phyloP scores from a whole-genome alignment of 192 early-diverging fungal genomes.

The Mortierella hygrophila region DNA sequence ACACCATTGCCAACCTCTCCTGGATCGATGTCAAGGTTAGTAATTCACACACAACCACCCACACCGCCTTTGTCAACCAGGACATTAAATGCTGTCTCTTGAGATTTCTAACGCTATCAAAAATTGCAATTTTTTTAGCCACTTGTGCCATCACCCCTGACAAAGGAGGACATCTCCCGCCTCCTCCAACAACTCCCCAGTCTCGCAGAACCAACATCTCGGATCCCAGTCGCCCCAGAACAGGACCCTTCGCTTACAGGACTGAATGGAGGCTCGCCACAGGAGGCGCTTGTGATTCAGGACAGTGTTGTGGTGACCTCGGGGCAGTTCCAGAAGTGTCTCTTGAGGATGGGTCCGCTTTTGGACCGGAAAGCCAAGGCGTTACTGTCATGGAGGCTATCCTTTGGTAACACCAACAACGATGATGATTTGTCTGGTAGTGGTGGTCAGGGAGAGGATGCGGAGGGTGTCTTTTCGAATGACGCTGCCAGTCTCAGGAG shows the following conservation, averaged over 20 bases:
- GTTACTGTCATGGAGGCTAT: conserved; percentile 41
- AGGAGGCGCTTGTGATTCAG: conserved; percentile 29
- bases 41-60: too few relatives aligned
- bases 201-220: conserved; percentile 20
- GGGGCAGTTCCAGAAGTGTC: conserved; percentile 47
- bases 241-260: conserved; percentile 49
- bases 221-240: conserved; percentile 26
- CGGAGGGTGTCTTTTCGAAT: not conserved
- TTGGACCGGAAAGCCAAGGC: conserved; percentile 31
- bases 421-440: not conserved
- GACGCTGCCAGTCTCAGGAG: not conserved
- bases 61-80: not conserved
- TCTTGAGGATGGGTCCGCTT: conserved; percentile 42
- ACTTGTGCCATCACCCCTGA: conserved; percentile 34
- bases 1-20: conserved; percentile 40
- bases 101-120: not conserved
- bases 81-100: not conserved
- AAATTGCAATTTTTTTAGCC: conserved; percentile 15
- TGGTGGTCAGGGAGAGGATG: conserved; percentile 7
- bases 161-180: conserved; percentile 32
- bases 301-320: conserved; percentile 42
- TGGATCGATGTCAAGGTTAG: conserved; percentile 53
- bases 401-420: conserved; percentile 17
- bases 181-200: conserved; percentile 43
- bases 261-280: conserved; percentile 22